Percentiles rank a stretch among this genome's conserved stretches.
These are phyloP conservation scores for Claviceps sorghi DNA, from an alignment of 2,329 filamentous ascomycete genomes.

Conservation along the genomic window DNA sequence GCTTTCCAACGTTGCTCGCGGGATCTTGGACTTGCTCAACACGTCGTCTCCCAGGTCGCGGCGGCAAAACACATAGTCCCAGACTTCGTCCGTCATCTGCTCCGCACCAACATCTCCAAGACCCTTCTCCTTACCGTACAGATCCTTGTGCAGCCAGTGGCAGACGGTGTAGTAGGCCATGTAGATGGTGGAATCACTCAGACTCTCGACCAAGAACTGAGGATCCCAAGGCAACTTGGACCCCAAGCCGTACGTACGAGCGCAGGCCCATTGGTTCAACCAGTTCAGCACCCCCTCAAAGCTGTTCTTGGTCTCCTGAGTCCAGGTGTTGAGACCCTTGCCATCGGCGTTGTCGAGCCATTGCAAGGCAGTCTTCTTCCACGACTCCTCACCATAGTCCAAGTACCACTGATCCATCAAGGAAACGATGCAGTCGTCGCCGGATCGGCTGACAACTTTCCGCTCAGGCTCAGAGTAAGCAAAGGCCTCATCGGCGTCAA, in stretches of 20 bases:
- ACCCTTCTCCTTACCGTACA: slow-evolving; percentile 65
- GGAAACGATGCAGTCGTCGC: slow-evolving; percentile 84
- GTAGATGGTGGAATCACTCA: slow-evolving; percentile 89
- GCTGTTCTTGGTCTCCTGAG: slow-evolving; percentile 58
- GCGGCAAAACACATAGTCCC: slow-evolving; percentile 87
- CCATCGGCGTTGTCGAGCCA: slow-evolving; percentile 55
- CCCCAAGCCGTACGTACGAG: slow-evolving; percentile 79
- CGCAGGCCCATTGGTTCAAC: slow-evolving; percentile 93
- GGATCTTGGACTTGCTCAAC: slow-evolving; percentile 51
- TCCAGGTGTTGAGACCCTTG: slow-evolving; percentile 64
- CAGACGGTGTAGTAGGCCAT: slow-evolving; percentile 64
- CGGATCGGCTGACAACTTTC: slow-evolving; percentile 74
- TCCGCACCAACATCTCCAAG: slow-evolving; percentile 56
- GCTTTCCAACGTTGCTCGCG: slow-evolving; percentile 55
- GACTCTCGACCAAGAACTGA: slow-evolving; percentile 77
- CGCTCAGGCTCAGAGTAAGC: slow-evolving; percentile 88
- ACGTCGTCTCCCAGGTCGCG: slow-evolving; percentile 54
- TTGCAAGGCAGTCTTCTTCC: slow-evolving; percentile 62
- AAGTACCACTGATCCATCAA: slow-evolving; percentile 96
- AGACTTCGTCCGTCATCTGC: slow-evolving; percentile 88
- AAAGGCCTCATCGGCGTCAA: slow-evolving; percentile 69
- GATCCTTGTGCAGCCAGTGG: slow-evolving; percentile 62
- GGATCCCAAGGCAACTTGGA: slow-evolving; percentile 91
- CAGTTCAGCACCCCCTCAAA: slow-evolving; percentile 81
- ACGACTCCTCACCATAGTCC: slow-evolving; percentile 84